These are phyloP conservation scores for Nicotiana undulata DNA, from an alignment of 257 asterid species.

Conservation along the genomic window DNA sequence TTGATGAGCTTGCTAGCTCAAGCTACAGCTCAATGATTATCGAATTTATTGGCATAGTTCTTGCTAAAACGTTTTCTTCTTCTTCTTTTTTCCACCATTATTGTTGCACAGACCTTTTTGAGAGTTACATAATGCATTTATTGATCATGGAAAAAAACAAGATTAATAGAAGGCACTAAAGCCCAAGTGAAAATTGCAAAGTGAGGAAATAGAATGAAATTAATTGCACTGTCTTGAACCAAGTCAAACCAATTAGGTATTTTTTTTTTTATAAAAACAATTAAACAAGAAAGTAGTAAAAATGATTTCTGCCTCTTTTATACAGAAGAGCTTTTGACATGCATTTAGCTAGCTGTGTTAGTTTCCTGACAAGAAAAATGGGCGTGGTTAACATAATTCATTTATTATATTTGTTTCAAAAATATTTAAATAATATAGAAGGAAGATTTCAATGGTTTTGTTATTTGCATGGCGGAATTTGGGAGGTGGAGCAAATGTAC, in stretches of 20 bases:
- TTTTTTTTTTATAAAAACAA: neutral
- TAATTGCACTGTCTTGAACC: neutral
- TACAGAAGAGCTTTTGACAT: neutral
- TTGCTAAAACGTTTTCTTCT: too few relatives aligned
- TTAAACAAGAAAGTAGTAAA: neutral
- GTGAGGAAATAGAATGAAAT: neutral
- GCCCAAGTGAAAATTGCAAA: neutral
- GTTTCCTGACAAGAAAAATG: neutral
- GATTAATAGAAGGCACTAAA: neutral
- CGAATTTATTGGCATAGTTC: too few relatives aligned
- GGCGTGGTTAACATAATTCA: neutral
- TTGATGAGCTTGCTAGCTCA: too few relatives aligned
- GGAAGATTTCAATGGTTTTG: neutral
- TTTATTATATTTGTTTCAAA: neutral
- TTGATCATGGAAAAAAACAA: neutral
- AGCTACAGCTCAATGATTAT: too few relatives aligned
- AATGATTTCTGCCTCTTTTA: neutral
- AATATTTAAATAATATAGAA: neutral
- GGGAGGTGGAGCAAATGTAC: neutral
- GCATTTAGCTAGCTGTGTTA: neutral
- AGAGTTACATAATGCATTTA: neutral
- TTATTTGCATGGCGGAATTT: neutral
- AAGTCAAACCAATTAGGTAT: neutral
- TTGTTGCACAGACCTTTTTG: too few relatives aligned
- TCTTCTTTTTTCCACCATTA: neutral